phyloP scores from a whole-genome alignment of 2,329 filamentous ascomycete genomes.

The Cercospora janseana region DNA sequence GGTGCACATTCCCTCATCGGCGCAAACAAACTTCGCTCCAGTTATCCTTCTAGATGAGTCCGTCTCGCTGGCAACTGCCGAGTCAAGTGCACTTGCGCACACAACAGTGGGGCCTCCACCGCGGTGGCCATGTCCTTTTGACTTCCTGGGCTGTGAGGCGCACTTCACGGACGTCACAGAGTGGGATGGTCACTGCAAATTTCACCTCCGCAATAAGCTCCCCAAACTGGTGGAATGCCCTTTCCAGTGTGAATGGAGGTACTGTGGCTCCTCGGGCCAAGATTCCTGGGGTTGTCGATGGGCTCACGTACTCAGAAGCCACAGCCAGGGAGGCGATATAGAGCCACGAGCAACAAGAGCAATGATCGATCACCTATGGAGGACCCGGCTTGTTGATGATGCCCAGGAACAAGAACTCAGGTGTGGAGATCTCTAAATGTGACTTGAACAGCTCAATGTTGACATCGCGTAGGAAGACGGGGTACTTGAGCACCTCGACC shows the following conservation, averaged over 20 bases:
- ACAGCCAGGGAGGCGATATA: slow-evolving; percentile 4
- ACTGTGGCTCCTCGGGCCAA: slow-evolving; percentile 9
- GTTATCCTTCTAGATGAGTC: no score
- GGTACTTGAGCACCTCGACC: no score
- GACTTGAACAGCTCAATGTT: background rate
- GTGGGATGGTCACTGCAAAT: slow-evolving; percentile 25
- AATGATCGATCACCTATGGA: slow-evolving; percentile 24
- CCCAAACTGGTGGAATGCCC: slow-evolving; percentile 23
- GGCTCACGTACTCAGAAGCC: slow-evolving; percentile 18
- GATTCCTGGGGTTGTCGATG: slow-evolving; percentile 23
- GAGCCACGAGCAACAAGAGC: slow-evolving; percentile 3
- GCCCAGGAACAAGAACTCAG: slow-evolving; percentile 25
- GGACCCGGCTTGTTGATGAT: slow-evolving; percentile 15
- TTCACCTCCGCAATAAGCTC: slow-evolving; percentile 20
- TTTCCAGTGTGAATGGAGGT: slow-evolving; percentile 19
- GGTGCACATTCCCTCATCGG: background rate
- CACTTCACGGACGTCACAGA: slow-evolving; percentile 4
- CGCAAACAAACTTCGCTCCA: background rate
- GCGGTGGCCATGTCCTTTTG: slow-evolving; percentile 23
- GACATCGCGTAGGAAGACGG: background rate
- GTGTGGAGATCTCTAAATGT: slow-evolving; percentile 5
- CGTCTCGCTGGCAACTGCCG: background rate
- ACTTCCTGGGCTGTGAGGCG: slow-evolving; percentile 23
- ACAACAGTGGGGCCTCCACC: background rate
- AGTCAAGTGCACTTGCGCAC: background rate